A percentile compares a stretch with the other conserved stretches of the same genome.
Evolutionary conservation across 371 early-diverging fungal species (phyloP).

Genomic region (Synchytrium microbalum): DNA sequence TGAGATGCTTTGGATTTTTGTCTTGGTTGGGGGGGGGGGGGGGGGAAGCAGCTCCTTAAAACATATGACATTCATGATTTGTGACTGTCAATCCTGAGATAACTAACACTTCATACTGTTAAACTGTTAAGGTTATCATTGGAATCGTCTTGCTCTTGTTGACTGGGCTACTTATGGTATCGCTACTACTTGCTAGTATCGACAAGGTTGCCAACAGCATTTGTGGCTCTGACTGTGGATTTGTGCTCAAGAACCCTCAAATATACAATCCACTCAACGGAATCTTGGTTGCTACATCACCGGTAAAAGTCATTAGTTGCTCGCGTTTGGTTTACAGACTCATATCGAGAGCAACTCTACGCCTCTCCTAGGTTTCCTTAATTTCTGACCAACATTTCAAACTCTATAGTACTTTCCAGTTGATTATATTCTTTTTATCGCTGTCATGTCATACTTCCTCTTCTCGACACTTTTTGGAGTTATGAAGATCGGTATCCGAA

Average conservation of each 20-base stretch:
- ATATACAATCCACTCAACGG: slow-evolving; percentile 1
- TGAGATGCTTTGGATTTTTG: no score
- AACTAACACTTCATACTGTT: no score
- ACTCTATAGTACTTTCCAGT: slow-evolving; percentile 48
- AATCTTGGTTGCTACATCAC: background rate
- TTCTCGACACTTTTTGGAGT: slow-evolving; percentile 52
- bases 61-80: no score
- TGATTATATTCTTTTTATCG: slow-evolving; percentile 54
- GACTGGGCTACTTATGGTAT: background rate
- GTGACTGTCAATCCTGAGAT: no score
- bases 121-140: background rate
- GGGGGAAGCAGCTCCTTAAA: no score
- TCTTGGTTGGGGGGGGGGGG: no score
- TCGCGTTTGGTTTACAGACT: no score
- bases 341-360: no score
- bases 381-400: no score
- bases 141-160: background rate
- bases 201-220: slow-evolving; percentile 1
- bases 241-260: background rate
- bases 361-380: no score
- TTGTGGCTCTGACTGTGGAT: background rate
- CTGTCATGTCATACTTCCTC: slow-evolving; percentile 54
- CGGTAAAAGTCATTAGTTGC: no score
- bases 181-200: background rate
- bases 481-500: slow-evolving; percentile 51